phyloP scores from a whole-genome alignment of 169 alveolate genomes.

The Plasmodium yoelii region DNA sequence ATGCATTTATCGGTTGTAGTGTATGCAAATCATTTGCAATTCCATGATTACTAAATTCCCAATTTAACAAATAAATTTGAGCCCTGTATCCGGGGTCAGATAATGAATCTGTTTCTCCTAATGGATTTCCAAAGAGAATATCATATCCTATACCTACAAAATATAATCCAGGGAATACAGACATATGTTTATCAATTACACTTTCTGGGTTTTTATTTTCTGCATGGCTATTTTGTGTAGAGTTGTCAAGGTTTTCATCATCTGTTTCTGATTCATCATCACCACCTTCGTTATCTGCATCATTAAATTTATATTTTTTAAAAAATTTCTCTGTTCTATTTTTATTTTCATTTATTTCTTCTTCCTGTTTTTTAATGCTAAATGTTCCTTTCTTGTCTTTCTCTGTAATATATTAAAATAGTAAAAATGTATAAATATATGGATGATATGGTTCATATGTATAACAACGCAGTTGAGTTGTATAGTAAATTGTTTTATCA shows the following conservation, averaged over 20 bases:
- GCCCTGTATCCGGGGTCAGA: slow-evolving; percentile 83
- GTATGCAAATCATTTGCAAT: slow-evolving; percentile 78
- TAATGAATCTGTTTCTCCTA: slow-evolving; percentile 79
- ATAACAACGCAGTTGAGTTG: neutral
- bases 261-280: neutral
- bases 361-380: slow-evolving; percentile 14
- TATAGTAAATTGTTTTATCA: neutral
- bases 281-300: slow-evolving; percentile 3
- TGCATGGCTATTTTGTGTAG: neutral
- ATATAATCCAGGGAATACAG: slow-evolving; percentile 67
- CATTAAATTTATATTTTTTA: slow-evolving; percentile 22
- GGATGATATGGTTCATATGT: slow-evolving; percentile 11
- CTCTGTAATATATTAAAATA: slow-evolving; percentile 9
- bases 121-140: slow-evolving; percentile 78
- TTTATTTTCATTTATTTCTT: slow-evolving; percentile 43
- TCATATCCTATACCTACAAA: slow-evolving; percentile 83
- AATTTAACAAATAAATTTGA: slow-evolving; percentile 66
- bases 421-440: neutral
- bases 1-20: slow-evolving; percentile 87
- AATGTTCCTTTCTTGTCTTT: slow-evolving; percentile 3
- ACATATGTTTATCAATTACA: neutral
- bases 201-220: slow-evolving; percentile 5
- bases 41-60: slow-evolving; percentile 78
- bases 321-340: slow-evolving; percentile 2
- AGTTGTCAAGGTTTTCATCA: neutral